Evolutionary conservation across 129 eudicot species (phyloP).

Genomic region (Solidago caesia): DNA sequence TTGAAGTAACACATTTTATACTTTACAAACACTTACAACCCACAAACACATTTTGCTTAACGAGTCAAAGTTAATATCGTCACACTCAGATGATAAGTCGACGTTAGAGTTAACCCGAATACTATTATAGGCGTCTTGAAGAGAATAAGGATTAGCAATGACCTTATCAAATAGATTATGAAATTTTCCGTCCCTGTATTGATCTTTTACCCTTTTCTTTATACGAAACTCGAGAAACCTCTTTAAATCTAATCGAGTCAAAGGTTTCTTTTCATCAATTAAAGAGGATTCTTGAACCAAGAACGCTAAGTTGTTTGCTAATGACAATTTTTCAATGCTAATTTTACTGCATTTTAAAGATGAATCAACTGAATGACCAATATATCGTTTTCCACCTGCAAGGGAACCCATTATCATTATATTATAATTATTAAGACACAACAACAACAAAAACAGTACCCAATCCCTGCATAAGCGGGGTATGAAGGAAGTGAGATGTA

Average conservation of each 20-base stretch:
- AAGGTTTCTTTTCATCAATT: slow-evolving; percentile 37
- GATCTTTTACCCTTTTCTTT: slow-evolving; percentile 84
- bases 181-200: slow-evolving; percentile 65
- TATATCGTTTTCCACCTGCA: slow-evolving; percentile 33
- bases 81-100: slow-evolving; percentile 38
- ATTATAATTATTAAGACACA: too few relatives aligned
- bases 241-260: slow-evolving; percentile 55
- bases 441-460: too few relatives aligned
- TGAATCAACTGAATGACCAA: slow-evolving; percentile 33
- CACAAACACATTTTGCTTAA: too few relatives aligned
- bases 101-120: slow-evolving; percentile 69
- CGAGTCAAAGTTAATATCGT: slow-evolving; percentile 53
- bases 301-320: slow-evolving; percentile 65
- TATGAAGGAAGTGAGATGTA: too few relatives aligned
- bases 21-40: too few relatives aligned
- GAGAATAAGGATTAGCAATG: slow-evolving; percentile 77
- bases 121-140: slow-evolving; percentile 74
- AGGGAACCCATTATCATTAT: not conserved
- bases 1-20: too few relatives aligned
- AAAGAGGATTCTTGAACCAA: slow-evolving; percentile 63
- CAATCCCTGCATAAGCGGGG: too few relatives aligned
- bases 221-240: slow-evolving; percentile 63
- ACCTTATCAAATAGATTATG: slow-evolving; percentile 57
- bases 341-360: slow-evolving; percentile 21
- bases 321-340: slow-evolving; percentile 33